phyloP scores from a whole-genome alignment of 352 stramenopile species.

The Blastocystis sp. region DNA sequence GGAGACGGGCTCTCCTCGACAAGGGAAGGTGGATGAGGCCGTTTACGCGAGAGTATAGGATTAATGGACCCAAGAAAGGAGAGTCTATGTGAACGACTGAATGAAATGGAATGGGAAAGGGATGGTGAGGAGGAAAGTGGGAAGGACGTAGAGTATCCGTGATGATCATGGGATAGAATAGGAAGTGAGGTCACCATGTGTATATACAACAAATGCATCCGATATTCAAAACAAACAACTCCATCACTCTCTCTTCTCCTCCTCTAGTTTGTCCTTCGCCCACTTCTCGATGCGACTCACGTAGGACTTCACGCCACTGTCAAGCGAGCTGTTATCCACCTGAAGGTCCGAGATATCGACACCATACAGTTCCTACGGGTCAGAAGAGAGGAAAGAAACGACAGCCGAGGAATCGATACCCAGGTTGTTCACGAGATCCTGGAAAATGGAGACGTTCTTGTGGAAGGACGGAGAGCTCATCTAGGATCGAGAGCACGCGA shows the following conservation, averaged over 20 bases:
- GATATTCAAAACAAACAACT: slow-evolving; percentile 2
- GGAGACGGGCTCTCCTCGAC: no score
- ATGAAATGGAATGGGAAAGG: no score
- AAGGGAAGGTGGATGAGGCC: no score
- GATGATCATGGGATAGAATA: background rate
- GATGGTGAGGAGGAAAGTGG: no score
- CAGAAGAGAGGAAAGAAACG: background rate
- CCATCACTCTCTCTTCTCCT: slow-evolving; percentile 12
- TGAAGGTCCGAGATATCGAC: background rate
- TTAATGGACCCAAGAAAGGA: no score
- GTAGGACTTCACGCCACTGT: background rate
- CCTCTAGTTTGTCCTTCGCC: slow-evolving; percentile 17
- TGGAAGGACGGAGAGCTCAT: background rate
- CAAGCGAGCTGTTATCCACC: background rate
- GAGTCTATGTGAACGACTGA: no score
- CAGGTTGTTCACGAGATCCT: background rate
- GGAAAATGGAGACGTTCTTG: slow-evolving; percentile 41
- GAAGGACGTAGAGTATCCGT: no score
- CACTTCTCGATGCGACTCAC: slow-evolving; percentile 15
- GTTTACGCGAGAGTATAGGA: no score
- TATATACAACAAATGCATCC: background rate
- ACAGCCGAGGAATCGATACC: background rate
- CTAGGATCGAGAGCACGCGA: background rate
- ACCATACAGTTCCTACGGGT: background rate
- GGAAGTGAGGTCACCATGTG: background rate